Evolutionary conservation across 2,329 filamentous ascomycete species (phyloP).

Genomic region (Cladosporium colombiae): DNA sequence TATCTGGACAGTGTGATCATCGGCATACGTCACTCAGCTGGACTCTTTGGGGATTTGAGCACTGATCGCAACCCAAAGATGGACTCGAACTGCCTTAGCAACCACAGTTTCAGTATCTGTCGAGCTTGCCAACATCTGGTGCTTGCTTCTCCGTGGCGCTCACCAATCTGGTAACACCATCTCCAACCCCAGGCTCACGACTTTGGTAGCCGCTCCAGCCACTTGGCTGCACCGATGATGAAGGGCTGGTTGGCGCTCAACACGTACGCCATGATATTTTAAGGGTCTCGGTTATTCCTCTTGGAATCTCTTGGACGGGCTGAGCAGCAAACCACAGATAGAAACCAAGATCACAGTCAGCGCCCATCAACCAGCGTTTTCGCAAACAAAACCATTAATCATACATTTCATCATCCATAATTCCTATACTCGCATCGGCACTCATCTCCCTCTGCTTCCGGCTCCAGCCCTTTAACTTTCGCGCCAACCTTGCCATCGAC

Average conservation of each 20-base stretch:
- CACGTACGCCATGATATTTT: neutral
- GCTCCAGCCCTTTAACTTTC: slow-evolving; percentile 40
- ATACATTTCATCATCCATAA: slow-evolving; percentile 25
- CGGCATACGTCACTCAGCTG: neutral
- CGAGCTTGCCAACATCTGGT: neutral
- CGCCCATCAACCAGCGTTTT: neutral
- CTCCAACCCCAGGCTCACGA: neutral
- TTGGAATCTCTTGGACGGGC: neutral
- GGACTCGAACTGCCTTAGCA: neutral
- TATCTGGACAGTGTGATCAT: neutral
- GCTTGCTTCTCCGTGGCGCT: neutral
- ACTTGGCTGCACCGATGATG: neutral
- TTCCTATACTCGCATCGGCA: slow-evolving; percentile 53
- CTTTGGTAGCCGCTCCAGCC: neutral
- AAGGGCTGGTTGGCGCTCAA: neutral
- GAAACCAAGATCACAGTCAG: neutral
- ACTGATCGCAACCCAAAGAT: neutral
- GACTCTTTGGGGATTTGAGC: neutral
- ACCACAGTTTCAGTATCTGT: neutral
- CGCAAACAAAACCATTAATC: neutral
- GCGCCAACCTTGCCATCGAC: slow-evolving; percentile 41
- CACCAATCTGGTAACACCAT: too few relatives aligned
- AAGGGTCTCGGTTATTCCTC: neutral
- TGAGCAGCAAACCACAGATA: neutral
- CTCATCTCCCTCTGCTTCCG: slow-evolving; percentile 34